A percentile compares a stretch with the other conserved stretches of the same genome.
Evolutionary conservation across 257 asterid species (phyloP).

Genomic region (Petunia axillaris): DNA sequence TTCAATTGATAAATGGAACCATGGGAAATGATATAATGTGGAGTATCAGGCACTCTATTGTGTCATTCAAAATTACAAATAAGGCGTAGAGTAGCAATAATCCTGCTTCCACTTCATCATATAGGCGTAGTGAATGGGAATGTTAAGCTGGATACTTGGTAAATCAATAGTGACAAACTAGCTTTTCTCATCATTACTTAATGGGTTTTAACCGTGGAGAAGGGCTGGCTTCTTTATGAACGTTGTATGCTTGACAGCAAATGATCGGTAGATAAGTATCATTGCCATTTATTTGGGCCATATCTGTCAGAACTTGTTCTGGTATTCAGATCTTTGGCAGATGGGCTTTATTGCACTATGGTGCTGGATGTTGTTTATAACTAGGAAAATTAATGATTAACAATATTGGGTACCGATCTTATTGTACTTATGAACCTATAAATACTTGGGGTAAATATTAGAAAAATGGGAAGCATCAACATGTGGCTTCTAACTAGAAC

Average conservation of each 20-base stretch:
- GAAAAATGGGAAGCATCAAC: not conserved
- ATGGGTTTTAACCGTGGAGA: not conserved
- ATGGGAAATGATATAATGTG: not conserved
- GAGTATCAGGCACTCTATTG: not conserved
- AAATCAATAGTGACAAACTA: not conserved
- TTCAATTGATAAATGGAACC: constrained; percentile 7
- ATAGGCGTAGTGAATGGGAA: not conserved
- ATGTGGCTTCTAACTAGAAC: not conserved
- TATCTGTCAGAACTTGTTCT: not conserved
- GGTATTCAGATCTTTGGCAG: not conserved
- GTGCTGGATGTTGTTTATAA: constrained; percentile 14
- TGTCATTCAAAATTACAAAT: not conserved
- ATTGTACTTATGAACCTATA: not conserved
- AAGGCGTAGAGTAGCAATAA: not conserved
- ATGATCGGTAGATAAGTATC: not conserved
- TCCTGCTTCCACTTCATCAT: not conserved
- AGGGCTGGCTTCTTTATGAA: not conserved
- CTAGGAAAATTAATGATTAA: not conserved
- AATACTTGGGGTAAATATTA: not conserved
- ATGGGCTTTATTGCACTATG: not conserved
- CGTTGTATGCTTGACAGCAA: not conserved
- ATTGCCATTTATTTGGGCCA: not conserved
- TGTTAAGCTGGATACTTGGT: constrained; percentile 2
- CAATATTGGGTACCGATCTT: too few relatives aligned
- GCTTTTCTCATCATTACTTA: not conserved